These are phyloP conservation scores for Glycyrrhiza uralensis DNA, from an alignment of 306 rosid species.

Conservation along the genomic window DNA sequence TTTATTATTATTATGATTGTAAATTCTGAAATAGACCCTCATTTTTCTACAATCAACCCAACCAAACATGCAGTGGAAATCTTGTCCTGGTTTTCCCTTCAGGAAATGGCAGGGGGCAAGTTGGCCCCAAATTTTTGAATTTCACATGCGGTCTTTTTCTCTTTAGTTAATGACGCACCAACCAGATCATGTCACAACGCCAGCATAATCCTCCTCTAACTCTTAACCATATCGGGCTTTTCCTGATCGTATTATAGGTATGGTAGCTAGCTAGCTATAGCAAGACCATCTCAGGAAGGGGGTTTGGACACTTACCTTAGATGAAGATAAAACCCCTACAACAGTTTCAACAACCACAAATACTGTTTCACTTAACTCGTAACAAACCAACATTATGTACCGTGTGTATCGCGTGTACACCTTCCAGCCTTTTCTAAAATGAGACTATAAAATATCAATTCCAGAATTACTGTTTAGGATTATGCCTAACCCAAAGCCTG, in stretches of 20 bases:
- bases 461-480: neutral
- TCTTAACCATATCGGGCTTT: conserved; percentile 10
- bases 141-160: conserved; percentile 25
- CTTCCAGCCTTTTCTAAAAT: neutral
- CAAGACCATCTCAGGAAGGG: conserved; percentile 5
- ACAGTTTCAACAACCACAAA: conserved; percentile 21
- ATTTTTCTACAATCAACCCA: conserved; percentile 23
- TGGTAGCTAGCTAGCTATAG: neutral
- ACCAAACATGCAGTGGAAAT: conserved; percentile 10
- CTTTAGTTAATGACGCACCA: conserved; percentile 36
- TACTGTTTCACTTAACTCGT: conserved; percentile 29
- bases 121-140: conserved; percentile 31
- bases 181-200: conserved; percentile 17
- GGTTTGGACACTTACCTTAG: conserved; percentile 11
- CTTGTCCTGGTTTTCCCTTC: conserved; percentile 32
- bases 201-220: conserved; percentile 5
- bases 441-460: conserved; percentile 1
- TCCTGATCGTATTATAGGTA: neutral
- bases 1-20: neutral
- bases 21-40: neutral
- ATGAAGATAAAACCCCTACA: neutral
- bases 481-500: neutral
- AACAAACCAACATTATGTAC: conserved; percentile 18
- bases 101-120: conserved; percentile 35
- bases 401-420: conserved; percentile 22